These are phyloP conservation scores for Caloboletus inedulis DNA, from an alignment of 1,284 basidiomycete genomes.

Conservation along the genomic window DNA sequence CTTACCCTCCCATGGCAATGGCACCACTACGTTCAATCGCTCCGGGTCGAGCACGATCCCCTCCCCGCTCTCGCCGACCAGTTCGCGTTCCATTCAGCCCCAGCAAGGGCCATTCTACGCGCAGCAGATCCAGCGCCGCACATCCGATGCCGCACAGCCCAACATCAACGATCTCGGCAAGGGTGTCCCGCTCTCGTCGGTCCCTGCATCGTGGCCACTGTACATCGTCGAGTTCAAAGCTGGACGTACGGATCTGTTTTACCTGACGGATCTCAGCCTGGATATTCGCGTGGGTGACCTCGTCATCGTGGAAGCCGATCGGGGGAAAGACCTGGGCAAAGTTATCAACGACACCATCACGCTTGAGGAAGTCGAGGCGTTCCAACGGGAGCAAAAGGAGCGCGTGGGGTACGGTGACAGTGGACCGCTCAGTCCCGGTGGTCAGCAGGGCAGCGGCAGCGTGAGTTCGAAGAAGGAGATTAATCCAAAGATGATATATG, in stretches of 20 bases:
- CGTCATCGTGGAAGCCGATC: conserved; percentile 96
- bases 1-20: conserved; percentile 40
- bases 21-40: conserved; percentile 32
- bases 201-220: conserved; percentile 83
- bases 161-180: conserved; percentile 73
- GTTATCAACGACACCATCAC: conserved; percentile 89
- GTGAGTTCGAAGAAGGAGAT: conserved; percentile 75
- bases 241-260: conserved; percentile 92
- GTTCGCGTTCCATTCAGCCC: conserved; percentile 41
- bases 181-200: conserved; percentile 81
- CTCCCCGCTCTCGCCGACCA: conserved; percentile 47
- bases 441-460: conserved; percentile 23
- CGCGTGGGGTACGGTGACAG: conserved; percentile 41
- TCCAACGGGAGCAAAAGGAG: conserved; percentile 56
- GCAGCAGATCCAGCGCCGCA: conserved; percentile 44
- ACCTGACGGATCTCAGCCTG: conserved; percentile 65
- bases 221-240: conserved; percentile 99
- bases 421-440: conserved; percentile 57
- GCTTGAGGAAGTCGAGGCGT: conserved; percentile 87
- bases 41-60: conserved; percentile 27
- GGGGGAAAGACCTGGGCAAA: conserved; percentile 90
- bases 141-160: conserved; percentile 48
- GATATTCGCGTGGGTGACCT: conserved; percentile 82
- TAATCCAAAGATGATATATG: conserved; percentile 94
- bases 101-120: conserved; percentile 35